Percentiles rank a stretch among this genome's conserved stretches.
Evolutionary conservation across 441 rosid species (phyloP).

Genomic region (Populus hybrid): DNA sequence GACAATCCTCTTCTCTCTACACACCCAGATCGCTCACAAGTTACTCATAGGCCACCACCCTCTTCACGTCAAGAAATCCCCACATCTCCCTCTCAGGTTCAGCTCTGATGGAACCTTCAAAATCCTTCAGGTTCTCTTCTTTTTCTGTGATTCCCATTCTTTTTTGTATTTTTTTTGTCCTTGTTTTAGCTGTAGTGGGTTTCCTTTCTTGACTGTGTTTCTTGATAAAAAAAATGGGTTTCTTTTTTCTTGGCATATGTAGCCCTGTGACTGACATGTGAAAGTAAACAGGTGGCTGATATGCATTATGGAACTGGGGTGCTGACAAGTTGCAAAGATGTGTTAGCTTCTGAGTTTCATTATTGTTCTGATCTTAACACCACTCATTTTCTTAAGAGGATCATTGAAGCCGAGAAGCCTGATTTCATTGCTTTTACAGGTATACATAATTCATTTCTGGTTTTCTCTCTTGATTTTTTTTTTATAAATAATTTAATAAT

Average conservation of each 20-base stretch:
- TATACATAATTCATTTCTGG: slow-evolving; percentile 11
- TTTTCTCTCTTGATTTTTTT: neutral
- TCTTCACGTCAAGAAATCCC: slow-evolving; percentile 48
- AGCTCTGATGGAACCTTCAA: slow-evolving; percentile 82
- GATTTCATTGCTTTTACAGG: slow-evolving; percentile 88
- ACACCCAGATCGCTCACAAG: slow-evolving; percentile 36
- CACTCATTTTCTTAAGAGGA: slow-evolving; percentile 59
- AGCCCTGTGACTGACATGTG: neutral
- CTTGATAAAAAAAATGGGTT: neutral
- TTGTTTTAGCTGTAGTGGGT: neutral
- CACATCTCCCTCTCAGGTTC: slow-evolving; percentile 72
- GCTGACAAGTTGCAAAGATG: slow-evolving; percentile 74
- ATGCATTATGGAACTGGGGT: slow-evolving; percentile 84
- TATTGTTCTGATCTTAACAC: slow-evolving; percentile 88
- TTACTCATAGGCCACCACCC: slow-evolving; percentile 36
- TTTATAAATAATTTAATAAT: too few species aligned
- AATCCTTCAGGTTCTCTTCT: slow-evolving; percentile 67
- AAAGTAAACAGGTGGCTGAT: slow-evolving; percentile 59
- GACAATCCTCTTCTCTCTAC: slow-evolving; percentile 39
- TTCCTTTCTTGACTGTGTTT: too few species aligned
- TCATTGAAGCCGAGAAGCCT: slow-evolving; percentile 71
- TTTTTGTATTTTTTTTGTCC: neutral
- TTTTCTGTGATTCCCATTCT: neutral
- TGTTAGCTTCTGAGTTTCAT: slow-evolving; percentile 46
- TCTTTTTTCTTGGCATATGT: neutral